These are phyloP conservation scores for Xylaria sp. DNA, from an alignment of 2,329 filamentous ascomycete genomes.

Conservation along the genomic window DNA sequence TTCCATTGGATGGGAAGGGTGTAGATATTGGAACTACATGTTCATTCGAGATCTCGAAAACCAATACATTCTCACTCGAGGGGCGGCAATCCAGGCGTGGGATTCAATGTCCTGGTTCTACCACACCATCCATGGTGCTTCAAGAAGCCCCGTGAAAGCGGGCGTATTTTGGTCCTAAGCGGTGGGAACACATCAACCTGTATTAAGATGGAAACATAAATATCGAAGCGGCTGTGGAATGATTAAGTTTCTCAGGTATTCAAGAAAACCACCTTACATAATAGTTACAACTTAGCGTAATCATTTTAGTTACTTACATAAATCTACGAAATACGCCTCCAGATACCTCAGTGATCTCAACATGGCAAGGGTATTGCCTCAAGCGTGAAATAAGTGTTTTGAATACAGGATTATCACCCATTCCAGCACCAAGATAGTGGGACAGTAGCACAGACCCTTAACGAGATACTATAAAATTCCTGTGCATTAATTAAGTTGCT, in stretches of 20 bases:
- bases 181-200: not conserved
- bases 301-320: not conserved
- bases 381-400: no score
- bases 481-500: no score
- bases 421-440: no score
- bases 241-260: not conserved
- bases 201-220: not conserved
- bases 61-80: not conserved
- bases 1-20: conserved; percentile 1
- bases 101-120: conserved; percentile 5
- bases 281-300: not conserved
- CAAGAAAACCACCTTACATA: not conserved
- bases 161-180: conserved; percentile 2
- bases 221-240: not conserved
- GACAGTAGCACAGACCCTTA: no score
- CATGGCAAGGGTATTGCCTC: no score
- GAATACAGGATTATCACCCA: no score
- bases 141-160: not conserved
- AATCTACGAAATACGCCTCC: no score
- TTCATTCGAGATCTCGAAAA: conserved; percentile 17
- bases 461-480: no score
- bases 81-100: not conserved
- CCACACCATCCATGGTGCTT: not conserved
- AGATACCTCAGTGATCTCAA: no score
- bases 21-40: conserved; percentile 12